Conservation (phyloP, 106 monocot genomes). For the Gastrodia elata region DNA sequence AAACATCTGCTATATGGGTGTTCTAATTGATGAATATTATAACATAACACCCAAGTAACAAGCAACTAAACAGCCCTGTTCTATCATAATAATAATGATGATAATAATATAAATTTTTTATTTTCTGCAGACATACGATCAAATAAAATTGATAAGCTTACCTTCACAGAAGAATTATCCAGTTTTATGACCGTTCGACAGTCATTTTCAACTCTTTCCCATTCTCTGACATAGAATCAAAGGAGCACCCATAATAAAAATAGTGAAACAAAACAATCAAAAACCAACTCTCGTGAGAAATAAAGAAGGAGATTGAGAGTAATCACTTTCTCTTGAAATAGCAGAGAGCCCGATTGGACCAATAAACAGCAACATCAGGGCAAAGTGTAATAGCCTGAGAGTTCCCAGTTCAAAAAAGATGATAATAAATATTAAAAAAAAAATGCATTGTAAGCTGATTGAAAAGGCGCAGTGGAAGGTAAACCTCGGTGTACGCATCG, state of each 20-base stretch:
- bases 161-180: neutral
- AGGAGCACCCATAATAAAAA: neutral
- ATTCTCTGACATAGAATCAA: neutral
- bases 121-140: neutral
- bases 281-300: neutral
- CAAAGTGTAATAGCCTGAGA: conserved; percentile 61
- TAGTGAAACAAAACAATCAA: neutral
- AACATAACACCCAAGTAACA: too few species aligned
- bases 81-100: too few species aligned
- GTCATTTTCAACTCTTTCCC: neutral
- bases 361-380: conserved; percentile 58
- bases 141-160: neutral
- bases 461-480: neutral
- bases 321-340: conserved; percentile 59
- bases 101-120: neutral
- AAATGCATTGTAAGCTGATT: neutral
- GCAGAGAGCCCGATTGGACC: conserved; percentile 69
- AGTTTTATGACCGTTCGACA: neutral
- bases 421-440: conserved; percentile 11
- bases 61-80: too few species aligned
- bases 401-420: conserved; percentile 24
- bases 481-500: conserved; percentile 76
- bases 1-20: too few species aligned
- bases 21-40: too few species aligned
- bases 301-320: neutral